Evolutionary conservation across 768 basidiomycete species (phyloP).

Genomic region (Russula ochroleuca): DNA sequence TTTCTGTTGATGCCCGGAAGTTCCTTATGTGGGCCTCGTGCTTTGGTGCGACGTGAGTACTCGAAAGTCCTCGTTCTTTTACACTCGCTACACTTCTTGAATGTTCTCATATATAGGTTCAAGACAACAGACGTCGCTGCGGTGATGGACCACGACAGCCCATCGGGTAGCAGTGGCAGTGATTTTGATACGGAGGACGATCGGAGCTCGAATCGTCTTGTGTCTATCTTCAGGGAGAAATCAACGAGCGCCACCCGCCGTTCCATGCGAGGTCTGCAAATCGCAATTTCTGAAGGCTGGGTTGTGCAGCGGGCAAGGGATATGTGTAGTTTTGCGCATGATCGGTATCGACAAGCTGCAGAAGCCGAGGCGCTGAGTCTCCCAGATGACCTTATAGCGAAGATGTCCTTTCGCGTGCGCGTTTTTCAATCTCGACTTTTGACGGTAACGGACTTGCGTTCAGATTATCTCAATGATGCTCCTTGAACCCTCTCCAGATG

Average conservation of each 20-base stretch:
- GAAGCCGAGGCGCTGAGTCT: conserved; percentile 54
- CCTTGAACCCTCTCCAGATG: conserved; percentile 55
- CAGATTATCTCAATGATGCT: conserved; percentile 71
- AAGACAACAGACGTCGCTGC: conserved; percentile 68
- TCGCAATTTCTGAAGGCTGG: conserved; percentile 69
- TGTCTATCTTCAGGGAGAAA: conserved; percentile 45
- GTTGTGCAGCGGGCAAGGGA: conserved; percentile 65
- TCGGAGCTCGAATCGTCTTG: conserved; percentile 52
- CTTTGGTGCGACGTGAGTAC: conserved; percentile 62
- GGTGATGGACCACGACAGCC: conserved; percentile 72
- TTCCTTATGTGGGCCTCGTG: conserved; percentile 69
- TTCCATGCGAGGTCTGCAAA: conserved; percentile 65
- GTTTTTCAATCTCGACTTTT: background rate
- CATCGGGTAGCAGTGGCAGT: conserved; percentile 50
- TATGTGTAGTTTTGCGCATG: conserved; percentile 74
- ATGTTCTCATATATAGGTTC: conserved; percentile 42
- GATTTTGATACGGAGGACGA: conserved; percentile 43
- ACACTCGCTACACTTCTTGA: background rate
- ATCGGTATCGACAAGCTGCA: conserved; percentile 69
- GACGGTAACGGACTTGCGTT: conserved; percentile 12
- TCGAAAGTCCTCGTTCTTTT: background rate
- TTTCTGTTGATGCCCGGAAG: conserved; percentile 60
- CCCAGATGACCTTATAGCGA: conserved; percentile 47
- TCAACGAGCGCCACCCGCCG: conserved; percentile 39
- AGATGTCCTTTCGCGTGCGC: conserved; percentile 65